phyloP scores from a whole-genome alignment of 306 rosid species.

The Quercus suber region DNA sequence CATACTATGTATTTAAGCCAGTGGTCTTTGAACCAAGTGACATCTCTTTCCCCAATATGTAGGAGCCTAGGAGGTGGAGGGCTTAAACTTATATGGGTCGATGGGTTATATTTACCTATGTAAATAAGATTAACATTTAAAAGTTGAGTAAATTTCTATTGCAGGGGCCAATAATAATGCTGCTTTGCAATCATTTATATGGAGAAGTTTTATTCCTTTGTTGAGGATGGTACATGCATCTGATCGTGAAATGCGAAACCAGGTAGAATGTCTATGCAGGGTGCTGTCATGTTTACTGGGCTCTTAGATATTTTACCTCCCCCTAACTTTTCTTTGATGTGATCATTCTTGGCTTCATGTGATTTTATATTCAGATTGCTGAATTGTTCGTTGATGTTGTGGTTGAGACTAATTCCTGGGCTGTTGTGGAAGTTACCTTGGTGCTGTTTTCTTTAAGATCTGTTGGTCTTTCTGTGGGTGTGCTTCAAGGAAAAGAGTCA shows the following conservation, averaged over 20 bases:
- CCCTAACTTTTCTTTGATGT: constrained; percentile 13
- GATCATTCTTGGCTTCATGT: constrained; percentile 14
- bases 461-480: constrained; percentile 52
- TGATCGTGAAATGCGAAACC: constrained; percentile 53
- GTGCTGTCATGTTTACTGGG: constrained; percentile 12
- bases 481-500: constrained; percentile 40
- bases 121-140: neutral
- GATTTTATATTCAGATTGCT: constrained; percentile 48
- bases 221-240: constrained; percentile 39
- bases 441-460: constrained; percentile 63
- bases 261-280: constrained; percentile 44
- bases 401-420: constrained; percentile 50
- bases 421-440: constrained; percentile 53
- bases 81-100: neutral
- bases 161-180: constrained; percentile 43
- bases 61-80: neutral
- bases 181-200: constrained; percentile 47
- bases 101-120: neutral
- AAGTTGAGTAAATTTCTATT: constrained; percentile 12
- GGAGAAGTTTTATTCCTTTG: constrained; percentile 72
- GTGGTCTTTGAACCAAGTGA: neutral
- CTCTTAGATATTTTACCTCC: neutral
- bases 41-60: neutral
- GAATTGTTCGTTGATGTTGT: constrained; percentile 59
- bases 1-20: neutral